phyloP scores from a whole-genome alignment of 768 basidiomycete genomes.

The Lactarius indigo region DNA sequence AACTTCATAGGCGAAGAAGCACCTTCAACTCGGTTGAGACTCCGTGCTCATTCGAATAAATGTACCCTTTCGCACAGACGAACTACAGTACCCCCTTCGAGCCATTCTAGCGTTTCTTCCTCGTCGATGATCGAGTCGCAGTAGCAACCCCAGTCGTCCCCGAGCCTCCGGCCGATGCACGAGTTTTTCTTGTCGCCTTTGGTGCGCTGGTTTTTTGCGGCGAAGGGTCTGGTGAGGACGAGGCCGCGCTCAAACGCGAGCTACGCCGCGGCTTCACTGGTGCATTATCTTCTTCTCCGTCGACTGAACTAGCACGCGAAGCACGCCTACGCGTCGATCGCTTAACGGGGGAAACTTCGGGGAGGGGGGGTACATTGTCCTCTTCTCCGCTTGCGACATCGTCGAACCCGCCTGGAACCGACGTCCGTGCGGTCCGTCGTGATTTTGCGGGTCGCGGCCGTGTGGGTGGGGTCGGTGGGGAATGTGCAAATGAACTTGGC shows the following conservation, averaged over 20 bases:
- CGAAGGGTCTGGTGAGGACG: slow-evolving; percentile 24
- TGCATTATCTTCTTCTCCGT: slow-evolving; percentile 16
- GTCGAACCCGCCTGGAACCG: slow-evolving; percentile 13
- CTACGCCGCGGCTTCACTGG: slow-evolving; percentile 19
- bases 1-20: neutral
- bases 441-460: slow-evolving; percentile 18
- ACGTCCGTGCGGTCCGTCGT: slow-evolving; percentile 17
- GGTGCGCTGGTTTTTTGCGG: slow-evolving; percentile 21
- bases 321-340: slow-evolving; percentile 16
- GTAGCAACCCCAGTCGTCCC: slow-evolving; percentile 24
- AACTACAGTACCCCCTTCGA: neutral
- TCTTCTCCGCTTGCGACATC: slow-evolving; percentile 23
- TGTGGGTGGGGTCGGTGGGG: slow-evolving; percentile 20
- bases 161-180: slow-evolving; percentile 17
- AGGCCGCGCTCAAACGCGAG: slow-evolving; percentile 24
- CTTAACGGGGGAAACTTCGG: slow-evolving; percentile 18
- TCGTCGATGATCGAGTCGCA: slow-evolving; percentile 16
- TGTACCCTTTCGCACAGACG: neutral
- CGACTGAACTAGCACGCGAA: slow-evolving; percentile 10
- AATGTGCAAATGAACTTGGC: slow-evolving; percentile 9
- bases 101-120: slow-evolving; percentile 17
- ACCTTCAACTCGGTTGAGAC: neutral
- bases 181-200: slow-evolving; percentile 14
- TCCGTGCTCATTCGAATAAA: neutral
- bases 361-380: slow-evolving; percentile 24